Evolutionary conservation across 164 flowering plant species (phyloP).

Genomic region (Annona cherimola): DNA sequence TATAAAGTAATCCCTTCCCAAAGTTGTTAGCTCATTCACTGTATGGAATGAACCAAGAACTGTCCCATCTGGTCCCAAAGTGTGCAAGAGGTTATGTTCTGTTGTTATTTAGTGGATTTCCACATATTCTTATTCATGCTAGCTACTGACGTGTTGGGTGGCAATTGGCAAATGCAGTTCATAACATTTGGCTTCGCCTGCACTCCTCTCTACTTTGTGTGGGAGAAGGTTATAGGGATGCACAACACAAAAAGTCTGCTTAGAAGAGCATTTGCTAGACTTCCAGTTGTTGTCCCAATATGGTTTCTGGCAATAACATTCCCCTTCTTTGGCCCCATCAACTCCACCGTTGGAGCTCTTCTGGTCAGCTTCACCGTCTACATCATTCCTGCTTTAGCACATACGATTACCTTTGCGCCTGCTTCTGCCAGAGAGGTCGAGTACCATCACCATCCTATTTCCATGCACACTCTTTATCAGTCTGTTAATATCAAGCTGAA

Average conservation of each 20-base stretch:
- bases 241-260: slow-evolving; percentile 62
- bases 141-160: background rate
- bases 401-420: slow-evolving; percentile 28
- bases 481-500: background rate
- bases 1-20: too few relatives aligned
- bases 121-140: too few relatives aligned
- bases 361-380: slow-evolving; percentile 35
- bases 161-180: slow-evolving; percentile 37
- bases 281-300: slow-evolving; percentile 69
- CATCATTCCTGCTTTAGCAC: slow-evolving; percentile 29
- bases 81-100: too few relatives aligned
- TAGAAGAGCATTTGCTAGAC: slow-evolving; percentile 48
- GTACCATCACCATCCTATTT: background rate
- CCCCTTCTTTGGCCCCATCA: slow-evolving; percentile 35
- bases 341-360: slow-evolving; percentile 32
- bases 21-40: too few relatives aligned
- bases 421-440: slow-evolving; percentile 29
- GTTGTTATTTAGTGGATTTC: too few relatives aligned
- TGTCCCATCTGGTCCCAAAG: too few relatives aligned
- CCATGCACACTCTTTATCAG: background rate
- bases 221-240: slow-evolving; percentile 74
- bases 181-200: slow-evolving; percentile 84
- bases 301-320: slow-evolving; percentile 32
- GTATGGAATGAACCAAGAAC: too few relatives aligned
- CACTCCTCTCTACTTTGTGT: slow-evolving; percentile 78